These are phyloP conservation scores for Vaccinium myrtillus DNA, from an alignment of 148 eudicot species.

Conservation along the genomic window DNA sequence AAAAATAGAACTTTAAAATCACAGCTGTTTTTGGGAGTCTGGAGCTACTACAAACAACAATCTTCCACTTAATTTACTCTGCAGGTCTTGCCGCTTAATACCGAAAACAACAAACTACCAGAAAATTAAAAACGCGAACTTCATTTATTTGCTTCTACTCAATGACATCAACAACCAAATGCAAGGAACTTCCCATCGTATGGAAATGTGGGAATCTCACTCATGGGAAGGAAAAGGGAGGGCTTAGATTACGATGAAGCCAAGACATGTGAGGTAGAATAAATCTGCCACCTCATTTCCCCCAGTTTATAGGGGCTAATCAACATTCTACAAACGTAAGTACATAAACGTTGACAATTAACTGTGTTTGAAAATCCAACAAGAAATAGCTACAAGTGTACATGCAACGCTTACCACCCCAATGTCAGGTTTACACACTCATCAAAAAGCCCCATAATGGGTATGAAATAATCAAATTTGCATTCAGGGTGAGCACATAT, in stretches of 20 bases:
- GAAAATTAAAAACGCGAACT: neutral
- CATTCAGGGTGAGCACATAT: too few relatives aligned
- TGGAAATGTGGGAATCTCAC: neutral
- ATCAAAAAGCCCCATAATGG: neutral
- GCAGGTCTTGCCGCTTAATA: neutral
- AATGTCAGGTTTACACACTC: neutral
- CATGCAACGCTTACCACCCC: neutral
- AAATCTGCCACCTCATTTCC: neutral
- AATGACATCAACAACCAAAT: neutral
- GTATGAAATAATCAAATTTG: neutral
- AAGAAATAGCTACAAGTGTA: neutral
- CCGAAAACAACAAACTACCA: too few relatives aligned
- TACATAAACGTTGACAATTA: neutral
- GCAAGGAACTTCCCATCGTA: neutral
- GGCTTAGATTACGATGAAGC: neutral
- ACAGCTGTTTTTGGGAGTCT: neutral
- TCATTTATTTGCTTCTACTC: neutral
- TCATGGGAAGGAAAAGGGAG: neutral
- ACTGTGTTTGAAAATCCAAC: neutral
- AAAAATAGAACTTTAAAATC: neutral
- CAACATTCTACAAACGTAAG: neutral
- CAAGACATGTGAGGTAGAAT: neutral
- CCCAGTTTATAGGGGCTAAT: too few relatives aligned
- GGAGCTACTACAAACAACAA: neutral
- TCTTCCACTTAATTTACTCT: neutral